Conservation (phyloP, 805 yeast genomes). For the Helenozyma rhizophorensis region DNA sequence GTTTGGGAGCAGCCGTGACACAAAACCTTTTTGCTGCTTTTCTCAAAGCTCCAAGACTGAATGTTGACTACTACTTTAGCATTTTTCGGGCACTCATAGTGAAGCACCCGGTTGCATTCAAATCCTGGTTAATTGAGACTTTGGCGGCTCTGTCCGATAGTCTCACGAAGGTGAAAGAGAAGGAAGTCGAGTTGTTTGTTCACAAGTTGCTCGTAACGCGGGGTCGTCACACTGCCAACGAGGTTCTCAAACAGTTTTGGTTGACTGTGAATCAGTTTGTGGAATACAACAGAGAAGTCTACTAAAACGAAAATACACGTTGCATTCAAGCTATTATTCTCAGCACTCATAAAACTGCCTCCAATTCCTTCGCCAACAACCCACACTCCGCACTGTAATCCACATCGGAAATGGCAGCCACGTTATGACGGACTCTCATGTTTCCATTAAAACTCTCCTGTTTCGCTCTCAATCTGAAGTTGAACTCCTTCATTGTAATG, state of each 20-base stretch:
- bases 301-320: too few species aligned
- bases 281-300: slow-evolving; percentile 39
- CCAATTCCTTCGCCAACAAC: slow-evolving; percentile 44
- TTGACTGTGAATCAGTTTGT: slow-evolving; percentile 52
- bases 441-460: slow-evolving; percentile 81
- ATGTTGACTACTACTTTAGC: slow-evolving; percentile 54
- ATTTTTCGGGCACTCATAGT: slow-evolving; percentile 43
- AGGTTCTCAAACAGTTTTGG: slow-evolving; percentile 62
- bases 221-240: slow-evolving; percentile 60
- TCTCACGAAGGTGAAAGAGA: slow-evolving; percentile 16
- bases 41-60: slow-evolving; percentile 50
- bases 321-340: too few species aligned
- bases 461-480: slow-evolving; percentile 75
- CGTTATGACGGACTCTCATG: slow-evolving; percentile 71
- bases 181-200: slow-evolving; percentile 39
- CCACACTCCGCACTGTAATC: slow-evolving; percentile 61
- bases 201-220: slow-evolving; percentile 58
- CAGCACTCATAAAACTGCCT: slow-evolving; percentile 4
- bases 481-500: slow-evolving; percentile 61
- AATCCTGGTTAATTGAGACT: slow-evolving; percentile 15
- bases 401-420: slow-evolving; percentile 47
- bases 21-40: slow-evolving; percentile 29
- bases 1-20: slow-evolving; percentile 23
- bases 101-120: slow-evolving; percentile 46
- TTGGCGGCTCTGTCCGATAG: neutral